Evolutionary conservation across 2,329 filamentous ascomycete genomes (phyloP).

Genomic region (Colletotrichum nymphaeae): DNA sequence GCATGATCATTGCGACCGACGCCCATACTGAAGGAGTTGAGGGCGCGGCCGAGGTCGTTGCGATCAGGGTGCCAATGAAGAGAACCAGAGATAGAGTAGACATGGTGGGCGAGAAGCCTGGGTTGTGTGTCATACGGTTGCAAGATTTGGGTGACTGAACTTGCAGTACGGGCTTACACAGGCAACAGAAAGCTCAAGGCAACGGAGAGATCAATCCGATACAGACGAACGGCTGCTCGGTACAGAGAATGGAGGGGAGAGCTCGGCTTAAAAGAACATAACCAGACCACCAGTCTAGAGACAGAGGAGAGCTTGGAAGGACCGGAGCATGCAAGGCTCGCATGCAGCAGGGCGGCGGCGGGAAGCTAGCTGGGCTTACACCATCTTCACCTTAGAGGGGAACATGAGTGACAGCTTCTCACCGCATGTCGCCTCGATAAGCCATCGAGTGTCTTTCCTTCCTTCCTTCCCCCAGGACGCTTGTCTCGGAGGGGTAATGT

Average conservation of each 20-base stretch:
- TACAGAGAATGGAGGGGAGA: background rate
- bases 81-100: conserved; percentile 35
- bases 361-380: conserved; percentile 1
- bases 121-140: background rate
- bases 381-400: background rate
- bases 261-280: conserved; percentile 17
- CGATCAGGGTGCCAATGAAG: conserved; percentile 40
- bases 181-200: background rate
- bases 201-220: background rate
- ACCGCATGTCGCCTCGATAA: background rate
- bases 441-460: background rate
- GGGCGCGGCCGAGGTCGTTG: conserved; percentile 44
- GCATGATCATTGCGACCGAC: conserved; percentile 58
- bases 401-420: background rate
- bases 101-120: conserved; percentile 34
- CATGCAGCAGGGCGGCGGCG: background rate
- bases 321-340: background rate
- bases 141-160: background rate
- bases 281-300: background rate
- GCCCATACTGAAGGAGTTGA: conserved; percentile 58
- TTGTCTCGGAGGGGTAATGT: background rate
- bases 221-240: background rate
- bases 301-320: background rate
- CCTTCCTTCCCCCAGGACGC: background rate
- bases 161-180: background rate